These are phyloP conservation scores for Mortierella sp. DNA, from an alignment of 371 early-diverging fungal species.

Conservation along the genomic window DNA sequence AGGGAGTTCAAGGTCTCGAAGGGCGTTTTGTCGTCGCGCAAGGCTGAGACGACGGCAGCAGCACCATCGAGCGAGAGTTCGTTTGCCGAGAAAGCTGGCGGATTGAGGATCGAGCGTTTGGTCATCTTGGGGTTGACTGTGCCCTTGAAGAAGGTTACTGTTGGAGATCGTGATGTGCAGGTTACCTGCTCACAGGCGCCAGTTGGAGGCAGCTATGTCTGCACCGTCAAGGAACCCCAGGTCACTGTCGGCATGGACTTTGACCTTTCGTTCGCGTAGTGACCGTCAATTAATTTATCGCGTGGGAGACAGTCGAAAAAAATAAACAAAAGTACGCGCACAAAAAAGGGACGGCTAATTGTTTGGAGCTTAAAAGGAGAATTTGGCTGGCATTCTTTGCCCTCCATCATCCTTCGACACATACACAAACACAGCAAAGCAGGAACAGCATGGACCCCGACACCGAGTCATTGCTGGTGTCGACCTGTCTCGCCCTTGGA, in stretches of 20 bases:
- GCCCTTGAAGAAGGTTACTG: slow-evolving; percentile 34
- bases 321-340: slow-evolving; percentile 14
- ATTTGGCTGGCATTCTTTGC: neutral
- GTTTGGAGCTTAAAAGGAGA: too few species aligned
- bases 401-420: neutral
- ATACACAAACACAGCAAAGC: neutral
- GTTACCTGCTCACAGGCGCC: slow-evolving; percentile 44
- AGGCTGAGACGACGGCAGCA: slow-evolving; percentile 35
- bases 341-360: neutral
- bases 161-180: slow-evolving; percentile 20
- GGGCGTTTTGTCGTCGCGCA: slow-evolving; percentile 63
- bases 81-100: slow-evolving; percentile 44
- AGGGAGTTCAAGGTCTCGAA: slow-evolving; percentile 60
- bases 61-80: slow-evolving; percentile 18
- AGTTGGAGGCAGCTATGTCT: slow-evolving; percentile 46
- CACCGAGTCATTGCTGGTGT: slow-evolving; percentile 71
- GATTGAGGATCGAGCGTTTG: slow-evolving; percentile 73
- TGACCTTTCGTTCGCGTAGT: slow-evolving; percentile 62
- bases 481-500: slow-evolving; percentile 88
- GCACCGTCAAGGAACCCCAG: slow-evolving; percentile 79
- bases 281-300: slow-evolving; percentile 2
- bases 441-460: slow-evolving; percentile 45
- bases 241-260: slow-evolving; percentile 75
- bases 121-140: slow-evolving; percentile 68
- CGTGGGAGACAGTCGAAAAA: neutral